Base-by-base conservation (phyloP, 192 early-diverging fungal genomes). In the Coemansia sp. region DNA sequence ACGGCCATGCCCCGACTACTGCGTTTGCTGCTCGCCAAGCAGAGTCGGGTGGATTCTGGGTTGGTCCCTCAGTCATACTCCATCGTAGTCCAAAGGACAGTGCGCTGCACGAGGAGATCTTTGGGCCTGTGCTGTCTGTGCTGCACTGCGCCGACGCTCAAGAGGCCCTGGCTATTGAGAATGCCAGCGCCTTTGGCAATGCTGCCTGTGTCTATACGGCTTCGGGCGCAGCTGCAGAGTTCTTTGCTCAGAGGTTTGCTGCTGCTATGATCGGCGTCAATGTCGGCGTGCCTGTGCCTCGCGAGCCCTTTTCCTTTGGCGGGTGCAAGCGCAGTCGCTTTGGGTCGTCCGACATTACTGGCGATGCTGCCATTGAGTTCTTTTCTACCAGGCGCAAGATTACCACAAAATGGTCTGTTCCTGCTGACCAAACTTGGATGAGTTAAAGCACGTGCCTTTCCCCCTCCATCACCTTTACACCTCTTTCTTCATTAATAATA, bases 261-360 rank as follows among this genome's bases (percentile, higher is more conserved):
- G 93, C 93, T 3, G 92, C 88, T 10, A 94, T 94, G 93, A 78
- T 92, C 13, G 93, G 93, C 22, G 92, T 93, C 65, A 94, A 94
- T 68, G 84, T 90, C 58, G 89, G 89, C 12, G 89, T 91, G 46
- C 90, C 90, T 7, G 89, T 92, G 62, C 88, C 84, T 10, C 75
- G 90, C 27, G 92, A 94, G 69, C 92, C 92, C 47, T 94, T 94
- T 63, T 92, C 91, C 24, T 94, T 94, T 78, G 92, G 92, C 40
- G 92, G 92, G 9, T 90, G 88, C 71, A 89, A 91, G 52, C 76
- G 80, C 52, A 89, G 87, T 47, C 77, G 85, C 27, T 94, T 93
- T 69, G 92, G 92, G 34, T 80, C 86, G 65, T 74, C 76, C 39
- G 92, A 93, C 64, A 94, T 94, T 46, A 93, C 92, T 6, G 89